phyloP scores from a whole-genome alignment of 2,329 filamentous ascomycete species.

The Penicillium sp. region DNA sequence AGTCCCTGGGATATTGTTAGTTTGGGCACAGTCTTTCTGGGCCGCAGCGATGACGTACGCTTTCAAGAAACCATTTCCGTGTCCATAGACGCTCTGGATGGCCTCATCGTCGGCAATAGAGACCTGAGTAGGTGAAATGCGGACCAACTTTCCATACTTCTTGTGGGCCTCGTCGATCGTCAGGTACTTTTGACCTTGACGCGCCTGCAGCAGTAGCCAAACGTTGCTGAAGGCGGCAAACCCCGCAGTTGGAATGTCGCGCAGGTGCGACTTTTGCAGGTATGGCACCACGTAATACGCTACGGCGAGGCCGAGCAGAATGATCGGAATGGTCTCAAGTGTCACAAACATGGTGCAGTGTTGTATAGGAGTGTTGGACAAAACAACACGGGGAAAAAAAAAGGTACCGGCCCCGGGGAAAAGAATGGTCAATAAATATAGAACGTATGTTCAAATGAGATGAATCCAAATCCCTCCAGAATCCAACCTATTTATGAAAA shows the following conservation, averaged over 20 bases:
- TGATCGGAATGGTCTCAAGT: constrained; percentile 33
- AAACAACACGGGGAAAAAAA: background rate
- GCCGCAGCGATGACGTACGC: constrained; percentile 48
- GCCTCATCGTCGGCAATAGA: constrained; percentile 77
- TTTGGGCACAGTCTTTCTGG: background rate
- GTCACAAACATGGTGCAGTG: constrained; percentile 31
- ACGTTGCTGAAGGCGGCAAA: constrained; percentile 68
- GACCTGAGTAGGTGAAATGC: constrained; percentile 81
- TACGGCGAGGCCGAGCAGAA: constrained; percentile 50
- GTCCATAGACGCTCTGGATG: constrained; percentile 74
- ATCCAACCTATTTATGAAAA: constrained; percentile 18
- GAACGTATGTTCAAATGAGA: background rate
- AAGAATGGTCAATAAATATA: background rate
- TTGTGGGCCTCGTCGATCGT: constrained; percentile 71
- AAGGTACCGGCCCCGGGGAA: background rate
- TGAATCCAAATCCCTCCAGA: background rate
- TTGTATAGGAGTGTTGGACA: background rate
- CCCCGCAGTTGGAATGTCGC: constrained; percentile 52
- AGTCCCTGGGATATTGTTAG: constrained; percentile 56
- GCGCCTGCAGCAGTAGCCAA: constrained; percentile 69
- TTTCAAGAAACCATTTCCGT: constrained; percentile 73
- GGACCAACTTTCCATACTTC: constrained; percentile 73
- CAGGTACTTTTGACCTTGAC: constrained; percentile 63
- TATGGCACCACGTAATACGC: constrained; percentile 60
- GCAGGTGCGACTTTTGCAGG: constrained; percentile 54